Evolutionary conservation across 116 monocot species (phyloP).

Genomic region (Papilionanthe hybrid): DNA sequence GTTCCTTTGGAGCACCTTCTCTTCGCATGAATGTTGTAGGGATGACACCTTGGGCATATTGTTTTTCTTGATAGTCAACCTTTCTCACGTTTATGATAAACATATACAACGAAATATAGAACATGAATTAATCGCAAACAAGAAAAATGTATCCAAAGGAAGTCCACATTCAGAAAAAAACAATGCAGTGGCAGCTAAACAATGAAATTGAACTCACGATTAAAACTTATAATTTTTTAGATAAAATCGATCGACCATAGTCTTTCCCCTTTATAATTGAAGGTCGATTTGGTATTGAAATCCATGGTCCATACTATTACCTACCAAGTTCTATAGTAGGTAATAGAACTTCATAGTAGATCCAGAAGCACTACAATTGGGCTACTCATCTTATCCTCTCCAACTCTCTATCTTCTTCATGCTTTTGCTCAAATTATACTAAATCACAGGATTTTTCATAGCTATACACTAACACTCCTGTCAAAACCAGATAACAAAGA

Average conservation of each 20-base stretch:
- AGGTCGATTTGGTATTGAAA: not conserved
- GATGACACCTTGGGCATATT: constrained; percentile 88
- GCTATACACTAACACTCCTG: not conserved
- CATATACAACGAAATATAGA: not conserved
- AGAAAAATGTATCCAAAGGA: not conserved
- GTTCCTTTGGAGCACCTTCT: constrained; percentile 96
- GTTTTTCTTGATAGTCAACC: constrained; percentile 99
- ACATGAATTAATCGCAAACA: not conserved
- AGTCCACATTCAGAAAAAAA: not conserved
- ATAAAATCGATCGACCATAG: not conserved
- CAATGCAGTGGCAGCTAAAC: not conserved
- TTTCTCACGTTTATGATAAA: constrained; percentile 10
- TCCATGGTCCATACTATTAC: too few species aligned
- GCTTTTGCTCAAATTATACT: too few species aligned
- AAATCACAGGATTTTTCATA: too few species aligned
- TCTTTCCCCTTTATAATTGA: not conserved
- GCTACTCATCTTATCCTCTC: too few species aligned
- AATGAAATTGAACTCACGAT: not conserved
- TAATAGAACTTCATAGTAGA: too few species aligned
- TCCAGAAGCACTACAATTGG: too few species aligned
- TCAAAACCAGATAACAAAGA: not conserved
- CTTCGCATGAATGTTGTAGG: constrained; percentile 94
- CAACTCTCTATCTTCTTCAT: too few species aligned
- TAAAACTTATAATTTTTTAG: not conserved
- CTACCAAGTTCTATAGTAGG: too few species aligned